Conservation (phyloP, 2,329 filamentous ascomycete species). For the Cladophialophora yegresii region DNA sequence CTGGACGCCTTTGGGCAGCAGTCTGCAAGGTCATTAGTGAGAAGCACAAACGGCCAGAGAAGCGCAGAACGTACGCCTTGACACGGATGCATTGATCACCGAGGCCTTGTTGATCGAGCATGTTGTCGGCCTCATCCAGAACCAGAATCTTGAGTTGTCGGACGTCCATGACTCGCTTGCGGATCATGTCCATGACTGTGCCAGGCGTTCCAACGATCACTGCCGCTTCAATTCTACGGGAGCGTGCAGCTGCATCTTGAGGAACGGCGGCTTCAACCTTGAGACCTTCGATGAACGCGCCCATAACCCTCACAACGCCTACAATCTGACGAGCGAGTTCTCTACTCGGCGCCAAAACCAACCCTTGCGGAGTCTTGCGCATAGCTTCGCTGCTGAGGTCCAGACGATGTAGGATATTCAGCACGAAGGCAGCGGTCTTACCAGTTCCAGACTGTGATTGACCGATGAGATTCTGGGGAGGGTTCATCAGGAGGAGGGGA, state of each 20-base stretch:
- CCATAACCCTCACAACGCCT: conserved; percentile 79
- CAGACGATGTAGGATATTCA: conserved; percentile 85
- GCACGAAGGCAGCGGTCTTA: conserved; percentile 94
- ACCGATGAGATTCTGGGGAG: conserved; percentile 91
- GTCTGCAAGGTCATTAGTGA: conserved; percentile 51
- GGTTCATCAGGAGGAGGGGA: conserved; percentile 80
- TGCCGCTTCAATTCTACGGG: conserved; percentile 69
- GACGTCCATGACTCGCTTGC: conserved; percentile 71
- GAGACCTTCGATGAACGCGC: conserved; percentile 75
- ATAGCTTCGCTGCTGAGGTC: conserved; percentile 68
- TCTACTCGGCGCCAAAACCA: conserved; percentile 87
- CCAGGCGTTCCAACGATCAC: conserved; percentile 92
- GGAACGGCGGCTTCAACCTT: conserved; percentile 81
- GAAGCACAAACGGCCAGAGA: not conserved
- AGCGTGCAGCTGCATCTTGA: conserved; percentile 67
- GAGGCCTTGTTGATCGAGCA: conserved; percentile 93
- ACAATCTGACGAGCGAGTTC: conserved; percentile 95
- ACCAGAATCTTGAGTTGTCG: conserved; percentile 77
- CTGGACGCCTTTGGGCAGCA: conserved; percentile 75
- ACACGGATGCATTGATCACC: conserved; percentile 93
- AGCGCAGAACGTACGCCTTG: conserved; percentile 64
- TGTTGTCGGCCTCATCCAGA: conserved; percentile 96
- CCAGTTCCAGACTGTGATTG: conserved; percentile 99
- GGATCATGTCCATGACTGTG: conserved; percentile 85
- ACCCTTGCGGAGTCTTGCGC: conserved; percentile 67